These are phyloP conservation scores for Musa troglodytarum DNA, from an alignment of 176 grass and related monocot genomes.

Conservation along the genomic window DNA sequence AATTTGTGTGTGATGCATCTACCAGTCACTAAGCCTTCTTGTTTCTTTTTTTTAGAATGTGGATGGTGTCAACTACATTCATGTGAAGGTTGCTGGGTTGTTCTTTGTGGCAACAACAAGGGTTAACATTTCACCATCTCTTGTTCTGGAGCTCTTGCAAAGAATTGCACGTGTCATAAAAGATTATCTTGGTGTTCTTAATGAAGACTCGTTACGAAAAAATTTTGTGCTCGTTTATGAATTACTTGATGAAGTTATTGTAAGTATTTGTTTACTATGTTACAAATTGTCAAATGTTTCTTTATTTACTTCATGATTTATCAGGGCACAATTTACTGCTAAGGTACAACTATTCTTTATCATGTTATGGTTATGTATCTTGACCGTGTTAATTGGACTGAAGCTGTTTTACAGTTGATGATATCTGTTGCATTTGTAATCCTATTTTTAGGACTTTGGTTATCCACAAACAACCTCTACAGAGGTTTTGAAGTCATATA, in stretches of 20 bases:
- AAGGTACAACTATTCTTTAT: background rate
- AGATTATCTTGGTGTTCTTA: slow-evolving; percentile 88
- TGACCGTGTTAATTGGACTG: background rate
- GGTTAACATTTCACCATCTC: slow-evolving; percentile 84
- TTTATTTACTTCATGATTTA: background rate
- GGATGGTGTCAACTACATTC: slow-evolving; percentile 97
- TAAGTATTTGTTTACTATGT: slow-evolving; percentile 33
- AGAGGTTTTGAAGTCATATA: slow-evolving; percentile 82
- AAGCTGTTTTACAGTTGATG: slow-evolving; percentile 2
- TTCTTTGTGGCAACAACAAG: slow-evolving; percentile 99
- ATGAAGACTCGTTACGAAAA: slow-evolving; percentile 87
- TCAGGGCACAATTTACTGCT: background rate
- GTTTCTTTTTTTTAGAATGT: slow-evolving; percentile 44
- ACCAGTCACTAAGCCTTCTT: slow-evolving; percentile 21
- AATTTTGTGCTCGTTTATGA: slow-evolving; percentile 97
- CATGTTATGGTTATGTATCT: background rate
- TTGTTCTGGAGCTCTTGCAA: slow-evolving; percentile 95
- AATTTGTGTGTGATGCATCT: background rate
- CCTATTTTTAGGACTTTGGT: slow-evolving; percentile 73
- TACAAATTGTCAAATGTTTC: background rate
- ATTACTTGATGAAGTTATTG: slow-evolving; percentile 98
- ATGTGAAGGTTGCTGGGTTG: slow-evolving; percentile 81
- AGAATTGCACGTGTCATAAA: slow-evolving; percentile 97
- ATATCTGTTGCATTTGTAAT: slow-evolving; percentile 22
- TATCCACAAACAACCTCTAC: slow-evolving; percentile 98